Evolutionary conservation across 768 basidiomycete genomes (phyloP), one percentile per base, ranked within the genome.

Genomic region (Boletus insuetus): DNA sequence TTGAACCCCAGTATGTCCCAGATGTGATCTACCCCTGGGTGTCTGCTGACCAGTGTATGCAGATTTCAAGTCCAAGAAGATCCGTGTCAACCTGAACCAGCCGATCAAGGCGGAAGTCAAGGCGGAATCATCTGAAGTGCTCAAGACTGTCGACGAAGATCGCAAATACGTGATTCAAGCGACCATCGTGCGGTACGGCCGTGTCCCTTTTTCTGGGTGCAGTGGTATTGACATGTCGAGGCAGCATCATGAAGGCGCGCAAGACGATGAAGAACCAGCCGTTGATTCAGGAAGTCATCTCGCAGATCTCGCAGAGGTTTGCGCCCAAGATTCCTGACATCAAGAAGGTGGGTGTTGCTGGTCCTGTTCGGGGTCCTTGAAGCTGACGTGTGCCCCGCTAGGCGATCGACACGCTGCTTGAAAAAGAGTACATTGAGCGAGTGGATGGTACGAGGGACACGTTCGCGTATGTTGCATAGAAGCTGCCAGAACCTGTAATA

Each of bases 371-470:
- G n/a, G n/a, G n/a, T n/a, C n/a, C n/a, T n/a, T n/a, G n/a, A n/a
- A 0, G 35, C 59, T 69, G 32, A 58, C 42, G 24, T 22, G 24
- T 17, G 14, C n/a, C 32, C 37, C n/a, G 13, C 13, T 55, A 91
- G 89, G 91, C 92, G 4, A 96, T 98, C 55, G 94, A 96, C 67
- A 85, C 85, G 14, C 76, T 98, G 19, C 77, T 98, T 46, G 96
- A 98, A 76, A 96, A 96, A 75, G 96, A 99, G 70, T 99, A 98
- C 71, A 89, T 99, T 63, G 95, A 98, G 68, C 87, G 96, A 31
- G 88, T 93, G 14, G 92, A 94, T 20, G 91, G 87, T 12, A 85
- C 87, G n/a, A 87, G 89, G 67, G 94, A 96, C 73, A 89, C 89
- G 35, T 74, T 73, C 51, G 67, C 70, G 13, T 74, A 73, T 40